Percentiles rank a stretch among this genome's conserved stretches.
These are phyloP conservation scores for Urochloa ruziziensis DNA, from an alignment of 176 grass and related monocot species.

Conservation along the genomic window DNA sequence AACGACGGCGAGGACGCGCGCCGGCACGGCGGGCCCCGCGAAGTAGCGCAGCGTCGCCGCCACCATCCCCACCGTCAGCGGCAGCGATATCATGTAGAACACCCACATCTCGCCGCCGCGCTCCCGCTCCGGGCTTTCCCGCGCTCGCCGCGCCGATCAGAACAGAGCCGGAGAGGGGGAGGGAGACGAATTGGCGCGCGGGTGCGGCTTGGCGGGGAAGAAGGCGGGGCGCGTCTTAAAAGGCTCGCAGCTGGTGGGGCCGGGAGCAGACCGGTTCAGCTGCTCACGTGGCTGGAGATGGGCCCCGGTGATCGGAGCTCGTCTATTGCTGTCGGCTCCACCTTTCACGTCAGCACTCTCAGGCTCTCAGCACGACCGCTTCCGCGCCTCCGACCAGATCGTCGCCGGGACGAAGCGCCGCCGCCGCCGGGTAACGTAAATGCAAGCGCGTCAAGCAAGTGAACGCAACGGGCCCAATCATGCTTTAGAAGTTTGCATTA, in stretches of 20 bases:
- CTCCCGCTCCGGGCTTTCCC: neutral
- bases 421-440: neutral
- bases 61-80: conserved; percentile 82
- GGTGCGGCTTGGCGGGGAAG: neutral
- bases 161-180: neutral
- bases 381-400: conserved; percentile 9
- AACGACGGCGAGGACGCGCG: conserved; percentile 77
- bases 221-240: neutral
- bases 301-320: neutral
- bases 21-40: conserved; percentile 82
- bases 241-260: neutral
- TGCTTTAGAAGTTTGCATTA: neutral
- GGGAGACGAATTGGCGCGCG: neutral
- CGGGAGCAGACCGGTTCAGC: conserved; percentile 23
- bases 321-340: neutral
- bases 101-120: conserved; percentile 71
- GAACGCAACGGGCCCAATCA: neutral
- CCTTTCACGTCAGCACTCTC: conserved; percentile 6
- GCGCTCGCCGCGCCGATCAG: neutral
- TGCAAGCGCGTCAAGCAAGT: neutral
- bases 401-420: neutral
- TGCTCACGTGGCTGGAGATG: neutral
- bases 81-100: conserved; percentile 89
- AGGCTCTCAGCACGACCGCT: neutral
- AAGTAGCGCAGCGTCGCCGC: conserved; percentile 88